Conservation (phyloP, 176 grass and related monocot genomes). For the Leersia perrieri region DNA sequence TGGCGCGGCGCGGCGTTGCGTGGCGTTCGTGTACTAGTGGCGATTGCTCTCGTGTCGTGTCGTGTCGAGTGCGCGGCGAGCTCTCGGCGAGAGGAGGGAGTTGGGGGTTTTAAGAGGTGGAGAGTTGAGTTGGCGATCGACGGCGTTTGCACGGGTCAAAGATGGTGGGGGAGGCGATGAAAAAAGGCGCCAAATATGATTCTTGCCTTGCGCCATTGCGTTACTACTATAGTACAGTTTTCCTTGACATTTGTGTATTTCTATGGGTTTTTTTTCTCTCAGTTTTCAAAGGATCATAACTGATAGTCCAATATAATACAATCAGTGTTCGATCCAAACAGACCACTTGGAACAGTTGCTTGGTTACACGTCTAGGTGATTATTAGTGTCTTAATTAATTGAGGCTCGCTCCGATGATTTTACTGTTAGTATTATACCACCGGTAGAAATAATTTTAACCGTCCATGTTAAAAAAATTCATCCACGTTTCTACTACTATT, state of each 20-base stretch:
- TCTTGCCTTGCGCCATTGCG: background rate
- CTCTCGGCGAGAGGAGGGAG: background rate
- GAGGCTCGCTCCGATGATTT: no score
- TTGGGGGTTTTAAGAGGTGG: slow-evolving; percentile 3
- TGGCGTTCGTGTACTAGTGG: background rate
- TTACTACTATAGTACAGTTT: no score
- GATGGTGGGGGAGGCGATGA: background rate
- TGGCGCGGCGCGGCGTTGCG: background rate
- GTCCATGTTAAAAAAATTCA: no score
- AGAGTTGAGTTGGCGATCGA: background rate
- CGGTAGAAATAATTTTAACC: no score
- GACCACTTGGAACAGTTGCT: background rate
- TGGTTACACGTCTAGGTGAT: background rate
- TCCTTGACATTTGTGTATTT: background rate
- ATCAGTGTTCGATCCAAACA: background rate
- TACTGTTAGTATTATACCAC: no score
- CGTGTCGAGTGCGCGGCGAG: background rate
- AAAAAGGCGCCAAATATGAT: background rate
- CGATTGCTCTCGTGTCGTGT: background rate
- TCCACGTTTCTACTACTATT: no score
- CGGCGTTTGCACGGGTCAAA: slow-evolving; percentile 22
- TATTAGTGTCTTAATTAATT: background rate
- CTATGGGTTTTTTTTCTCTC: background rate
- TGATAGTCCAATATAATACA: background rate
- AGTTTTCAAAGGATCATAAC: background rate